These are phyloP conservation scores for Lentinula sp. DNA, from an alignment of 768 basidiomycete genomes.

Conservation along the genomic window DNA sequence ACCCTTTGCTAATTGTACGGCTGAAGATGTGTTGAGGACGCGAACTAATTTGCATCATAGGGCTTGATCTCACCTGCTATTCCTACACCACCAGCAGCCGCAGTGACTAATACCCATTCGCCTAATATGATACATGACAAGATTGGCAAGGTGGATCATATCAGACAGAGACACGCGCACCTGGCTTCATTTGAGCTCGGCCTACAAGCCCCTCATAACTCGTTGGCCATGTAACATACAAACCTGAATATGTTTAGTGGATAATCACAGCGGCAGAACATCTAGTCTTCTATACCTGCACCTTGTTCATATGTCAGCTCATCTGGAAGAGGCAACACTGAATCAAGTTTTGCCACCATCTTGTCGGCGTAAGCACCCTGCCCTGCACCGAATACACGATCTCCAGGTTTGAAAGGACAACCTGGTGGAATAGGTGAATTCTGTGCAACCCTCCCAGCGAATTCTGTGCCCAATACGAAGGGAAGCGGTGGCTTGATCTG, in stretches of 20 bases:
- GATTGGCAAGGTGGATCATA: background rate
- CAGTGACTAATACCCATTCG: conserved; percentile 91
- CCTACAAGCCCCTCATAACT: conserved; percentile 89
- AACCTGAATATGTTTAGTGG: background rate
- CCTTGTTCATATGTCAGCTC: conserved; percentile 81
- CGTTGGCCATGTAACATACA: conserved; percentile 89
- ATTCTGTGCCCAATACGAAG: conserved; percentile 80
- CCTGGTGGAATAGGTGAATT: conserved; percentile 73
- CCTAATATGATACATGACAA: conserved; percentile 31
- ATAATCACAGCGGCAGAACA: background rate
- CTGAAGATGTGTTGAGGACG: conserved; percentile 20
- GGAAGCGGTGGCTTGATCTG: conserved; percentile 81
- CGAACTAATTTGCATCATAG: background rate
- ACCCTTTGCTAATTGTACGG: conserved; percentile 93
- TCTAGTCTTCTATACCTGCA: conserved; percentile 45
- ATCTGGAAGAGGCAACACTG: conserved; percentile 64
- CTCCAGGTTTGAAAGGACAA: conserved; percentile 75
- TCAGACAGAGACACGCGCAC: conserved; percentile 27
- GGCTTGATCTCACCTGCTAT: conserved; percentile 34
- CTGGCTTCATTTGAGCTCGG: conserved; percentile 72
- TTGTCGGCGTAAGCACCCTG: conserved; percentile 82
- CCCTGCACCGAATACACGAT: conserved; percentile 76
- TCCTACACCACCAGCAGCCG: conserved; percentile 95
- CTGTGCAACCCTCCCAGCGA: conserved; percentile 54
- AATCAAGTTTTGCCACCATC: conserved; percentile 45